Evolutionary conservation across 495 filamentous ascomycete species (phyloP).

Genomic region (Arthonia radiata): DNA sequence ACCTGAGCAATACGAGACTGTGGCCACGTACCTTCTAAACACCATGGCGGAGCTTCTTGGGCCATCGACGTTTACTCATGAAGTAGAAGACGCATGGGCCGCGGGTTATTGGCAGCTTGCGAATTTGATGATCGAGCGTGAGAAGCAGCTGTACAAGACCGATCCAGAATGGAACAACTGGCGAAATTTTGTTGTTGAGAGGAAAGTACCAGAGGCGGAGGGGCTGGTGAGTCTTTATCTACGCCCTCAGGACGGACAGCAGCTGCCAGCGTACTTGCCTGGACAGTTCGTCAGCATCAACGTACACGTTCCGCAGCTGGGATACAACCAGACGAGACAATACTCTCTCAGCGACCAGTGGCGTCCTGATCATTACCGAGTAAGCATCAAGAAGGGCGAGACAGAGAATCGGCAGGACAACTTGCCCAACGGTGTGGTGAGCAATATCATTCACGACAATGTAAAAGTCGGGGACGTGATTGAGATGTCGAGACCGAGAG

Average conservation of each 20-base stretch:
- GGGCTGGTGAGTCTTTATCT: constrained; percentile 52
- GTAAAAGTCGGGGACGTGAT: constrained; percentile 32
- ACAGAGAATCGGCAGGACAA: constrained; percentile 36
- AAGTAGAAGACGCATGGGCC: constrained; percentile 43
- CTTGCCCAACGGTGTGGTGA: constrained; percentile 31
- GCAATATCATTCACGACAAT: constrained; percentile 40
- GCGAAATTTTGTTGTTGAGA: constrained; percentile 38
- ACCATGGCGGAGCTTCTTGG: constrained; percentile 44
- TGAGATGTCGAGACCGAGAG: constrained; percentile 39
- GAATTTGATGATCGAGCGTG: constrained; percentile 39
- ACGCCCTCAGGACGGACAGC: constrained; percentile 32
- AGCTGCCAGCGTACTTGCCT: constrained; percentile 33
- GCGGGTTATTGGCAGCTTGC: constrained; percentile 48
- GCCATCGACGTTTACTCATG: constrained; percentile 35
- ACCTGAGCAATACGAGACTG: constrained; percentile 41
- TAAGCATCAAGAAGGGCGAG: constrained; percentile 52
- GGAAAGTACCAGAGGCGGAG: constrained; percentile 33
- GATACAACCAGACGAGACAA: constrained; percentile 38
- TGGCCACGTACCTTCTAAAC: constrained; percentile 39
- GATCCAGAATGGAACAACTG: constrained; percentile 34
- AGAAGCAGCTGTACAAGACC: constrained; percentile 31
- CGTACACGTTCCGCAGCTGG: constrained; percentile 28
- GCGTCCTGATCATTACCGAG: constrained; percentile 32
- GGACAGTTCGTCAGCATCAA: constrained; percentile 48
- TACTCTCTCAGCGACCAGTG: constrained; percentile 47